Evolutionary conservation across 768 basidiomycete species (phyloP).

Genomic region (Trametes coccinea): DNA sequence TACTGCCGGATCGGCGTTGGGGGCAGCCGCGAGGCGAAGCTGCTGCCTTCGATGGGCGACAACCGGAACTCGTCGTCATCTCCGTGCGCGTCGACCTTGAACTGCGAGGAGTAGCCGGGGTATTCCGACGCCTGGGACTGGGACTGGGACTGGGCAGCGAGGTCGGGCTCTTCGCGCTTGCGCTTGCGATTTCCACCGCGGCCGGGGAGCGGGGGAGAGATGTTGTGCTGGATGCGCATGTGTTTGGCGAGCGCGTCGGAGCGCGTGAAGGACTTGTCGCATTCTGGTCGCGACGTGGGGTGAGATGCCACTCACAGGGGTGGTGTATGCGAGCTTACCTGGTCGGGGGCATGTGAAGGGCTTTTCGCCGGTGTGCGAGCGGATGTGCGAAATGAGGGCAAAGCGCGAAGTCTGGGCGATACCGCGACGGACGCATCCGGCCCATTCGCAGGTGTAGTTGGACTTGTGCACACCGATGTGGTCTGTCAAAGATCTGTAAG

Average conservation of each 20-base stretch:
- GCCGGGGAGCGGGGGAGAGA: conserved; percentile 70
- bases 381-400: conserved; percentile 86
- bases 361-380: conserved; percentile 93
- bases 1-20: conserved; percentile 23
- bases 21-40: conserved; percentile 29
- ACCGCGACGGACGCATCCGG: conserved; percentile 75
- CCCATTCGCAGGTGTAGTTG: conserved; percentile 89
- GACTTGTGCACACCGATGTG: conserved; percentile 86
- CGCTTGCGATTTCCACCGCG: conserved; percentile 72
- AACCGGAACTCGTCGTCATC: conserved; percentile 43
- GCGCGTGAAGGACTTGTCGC: conserved; percentile 93
- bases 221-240: conserved; percentile 85
- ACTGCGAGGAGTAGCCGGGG: conserved; percentile 44
- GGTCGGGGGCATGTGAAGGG: conserved; percentile 82
- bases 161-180: conserved; percentile 48
- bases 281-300: conserved; percentile 54
- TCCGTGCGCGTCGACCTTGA: conserved; percentile 47
- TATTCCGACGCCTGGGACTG: conserved; percentile 19
- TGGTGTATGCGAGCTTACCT: conserved; percentile 46
- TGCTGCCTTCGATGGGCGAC: conserved; percentile 34
- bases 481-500: conserved; percentile 40
- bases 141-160: conserved; percentile 12
- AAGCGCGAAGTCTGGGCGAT: conserved; percentile 87
- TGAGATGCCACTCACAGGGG: background rate
- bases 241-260: conserved; percentile 93